These are phyloP conservation scores for Quercus variabilis DNA, from an alignment of 306 rosid genomes.

Conservation along the genomic window DNA sequence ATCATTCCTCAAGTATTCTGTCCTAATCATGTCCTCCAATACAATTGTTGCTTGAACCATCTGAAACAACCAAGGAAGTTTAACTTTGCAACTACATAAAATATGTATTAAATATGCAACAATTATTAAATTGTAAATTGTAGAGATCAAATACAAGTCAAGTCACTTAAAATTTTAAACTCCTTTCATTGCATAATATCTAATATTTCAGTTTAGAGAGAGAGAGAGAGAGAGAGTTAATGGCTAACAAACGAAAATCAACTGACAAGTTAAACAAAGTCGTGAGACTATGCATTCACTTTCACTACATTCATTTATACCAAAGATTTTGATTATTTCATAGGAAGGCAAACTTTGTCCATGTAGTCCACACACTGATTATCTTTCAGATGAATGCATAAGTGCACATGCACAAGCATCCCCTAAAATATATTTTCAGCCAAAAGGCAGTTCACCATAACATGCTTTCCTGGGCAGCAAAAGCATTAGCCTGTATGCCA, in stretches of 20 bases:
- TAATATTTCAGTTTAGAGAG: not conserved
- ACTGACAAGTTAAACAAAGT: not conserved
- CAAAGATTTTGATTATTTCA: too few species aligned
- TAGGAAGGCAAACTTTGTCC: too few species aligned
- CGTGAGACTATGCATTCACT: not conserved
- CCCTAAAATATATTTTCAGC: too few species aligned
- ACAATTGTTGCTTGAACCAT: conserved; percentile 85
- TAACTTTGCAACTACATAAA: conserved; percentile 4
- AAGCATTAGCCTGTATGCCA: too few species aligned
- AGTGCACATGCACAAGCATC: not conserved
- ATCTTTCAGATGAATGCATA: not conserved
- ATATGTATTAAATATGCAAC: not conserved
- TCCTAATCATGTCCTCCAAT: conserved; percentile 91
- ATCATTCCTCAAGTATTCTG: conserved; percentile 80
- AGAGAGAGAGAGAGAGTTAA: not conserved
- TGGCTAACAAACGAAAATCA: not conserved
- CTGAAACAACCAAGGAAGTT: conserved; percentile 46
- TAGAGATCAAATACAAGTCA: not conserved
- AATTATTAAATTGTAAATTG: not conserved
- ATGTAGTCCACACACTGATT: not conserved
- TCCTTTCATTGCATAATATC: not conserved
- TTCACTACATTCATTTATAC: too few species aligned
- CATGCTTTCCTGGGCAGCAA: too few species aligned
- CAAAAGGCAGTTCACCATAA: too few species aligned
- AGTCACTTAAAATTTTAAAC: not conserved